Evolutionary conservation across 352 stramenopile species (phyloP), one percentile per base, ranked within the genome.

Genomic region (Saprolegnia parasitica): DNA sequence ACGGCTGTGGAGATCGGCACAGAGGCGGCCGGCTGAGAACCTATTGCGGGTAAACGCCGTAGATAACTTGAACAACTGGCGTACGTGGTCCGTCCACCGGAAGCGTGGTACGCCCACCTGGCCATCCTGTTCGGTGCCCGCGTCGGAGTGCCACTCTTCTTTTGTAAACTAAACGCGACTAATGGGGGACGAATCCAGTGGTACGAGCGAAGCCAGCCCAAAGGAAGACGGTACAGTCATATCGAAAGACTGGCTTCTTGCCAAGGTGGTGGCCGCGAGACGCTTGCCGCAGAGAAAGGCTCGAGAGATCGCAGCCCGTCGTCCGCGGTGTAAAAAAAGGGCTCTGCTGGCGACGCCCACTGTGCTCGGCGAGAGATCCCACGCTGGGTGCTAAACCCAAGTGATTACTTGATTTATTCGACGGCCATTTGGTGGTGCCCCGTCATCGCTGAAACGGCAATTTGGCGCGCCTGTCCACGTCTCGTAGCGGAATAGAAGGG

Each of bases 41-140:
- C 42, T 15, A 13, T 15, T 60, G 35, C 52, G 52, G 52, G 52
- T 60, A 60, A 60, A 42, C 52, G 13, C 20, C 24, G 16, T 20
- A n/a, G 52, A 60, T 60, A 60, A 60, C 52, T 60, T 60, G 52
- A 60, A 60, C 52, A 60, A n/a, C 13, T 60, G 52, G 52, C 24
- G 24, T 60, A 40, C 24, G 52, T 60, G 24, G 24, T 26, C 20
- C 20, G 52, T 55, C 24, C n/a, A 55, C n/a, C 2, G 47, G 2
- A 55, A 29, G 52, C 52, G 52, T 24, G 52, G 52, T 60, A 55
- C n/a, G 47, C 47, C n/a, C 47, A 55, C 2, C 47, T 55, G 52
- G 13, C 35, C 11, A 24, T 16, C 35, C 20, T 60, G 11, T 60
- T 60, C 24, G 35, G 52, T 9, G 35, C 13, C 11, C 52, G 52